A percentile compares a stretch with the other conserved stretches of the same genome.
Conservation (phyloP, 2,329 filamentous ascomycete species). For the Fusarium goolgardi region DNA sequence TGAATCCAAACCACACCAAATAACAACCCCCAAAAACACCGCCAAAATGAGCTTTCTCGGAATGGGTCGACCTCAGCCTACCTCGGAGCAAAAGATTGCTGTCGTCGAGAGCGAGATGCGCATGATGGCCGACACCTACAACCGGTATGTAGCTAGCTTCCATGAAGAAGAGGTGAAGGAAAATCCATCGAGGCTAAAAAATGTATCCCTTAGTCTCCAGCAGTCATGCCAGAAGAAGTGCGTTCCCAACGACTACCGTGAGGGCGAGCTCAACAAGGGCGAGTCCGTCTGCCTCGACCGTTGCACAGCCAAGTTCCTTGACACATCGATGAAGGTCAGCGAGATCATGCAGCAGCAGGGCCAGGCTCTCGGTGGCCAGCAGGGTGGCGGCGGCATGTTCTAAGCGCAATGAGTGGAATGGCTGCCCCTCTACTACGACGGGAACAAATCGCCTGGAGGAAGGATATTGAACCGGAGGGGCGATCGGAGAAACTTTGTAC, state of each 20-base stretch:
- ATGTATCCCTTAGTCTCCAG: constrained; percentile 70
- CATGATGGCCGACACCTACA: constrained; percentile 98
- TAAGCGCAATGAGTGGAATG: constrained; percentile 26
- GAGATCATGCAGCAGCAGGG: constrained; percentile 96
- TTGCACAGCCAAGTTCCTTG: constrained; percentile 98
- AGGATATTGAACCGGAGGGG: not conserved
- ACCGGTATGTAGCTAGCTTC: constrained; percentile 71
- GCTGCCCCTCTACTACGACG: not conserved
- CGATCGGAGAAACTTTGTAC: constrained; percentile 25
- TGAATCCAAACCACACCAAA: not conserved
- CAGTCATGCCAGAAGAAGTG: constrained; percentile 95
- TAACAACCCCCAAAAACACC: constrained; percentile 21
- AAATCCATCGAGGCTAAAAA: not conserved
- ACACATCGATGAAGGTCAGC: constrained; percentile 96
- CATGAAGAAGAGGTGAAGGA: not conserved
- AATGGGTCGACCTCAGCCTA: constrained; percentile 78
- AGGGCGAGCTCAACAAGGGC: constrained; percentile 97
- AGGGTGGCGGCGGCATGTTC: constrained; percentile 52
- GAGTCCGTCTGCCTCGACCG: constrained; percentile 98
- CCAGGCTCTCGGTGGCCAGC: constrained; percentile 65
- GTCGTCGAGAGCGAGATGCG: constrained; percentile 97
- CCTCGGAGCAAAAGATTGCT: constrained; percentile 96
- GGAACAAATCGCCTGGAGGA: constrained; percentile 8
- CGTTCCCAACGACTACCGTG: constrained; percentile 90
- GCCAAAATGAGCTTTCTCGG: constrained; percentile 59